Conservation (phyloP, 306 rosid species). For the Ormosia semicastrata region DNA sequence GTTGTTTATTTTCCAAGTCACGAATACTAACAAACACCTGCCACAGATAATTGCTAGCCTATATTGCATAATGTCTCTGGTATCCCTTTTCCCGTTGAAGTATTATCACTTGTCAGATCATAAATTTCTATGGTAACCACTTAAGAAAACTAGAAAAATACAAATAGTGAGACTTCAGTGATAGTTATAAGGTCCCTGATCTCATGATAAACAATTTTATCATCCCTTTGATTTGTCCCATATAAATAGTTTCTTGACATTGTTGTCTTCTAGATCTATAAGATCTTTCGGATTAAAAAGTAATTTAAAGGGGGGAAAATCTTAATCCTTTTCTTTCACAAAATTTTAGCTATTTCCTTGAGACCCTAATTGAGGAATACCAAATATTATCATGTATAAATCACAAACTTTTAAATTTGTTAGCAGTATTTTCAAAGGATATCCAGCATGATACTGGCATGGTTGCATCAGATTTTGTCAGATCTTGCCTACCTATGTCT, state of each 20-base stretch:
- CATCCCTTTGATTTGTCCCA: not conserved
- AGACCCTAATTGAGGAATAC: not conserved
- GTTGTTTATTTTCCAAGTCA: not conserved
- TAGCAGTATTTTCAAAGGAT: not conserved
- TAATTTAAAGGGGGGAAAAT: not conserved
- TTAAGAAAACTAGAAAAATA: constrained; percentile 1
- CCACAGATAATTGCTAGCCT: not conserved
- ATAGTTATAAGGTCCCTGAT: not conserved
- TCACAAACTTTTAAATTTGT: not conserved
- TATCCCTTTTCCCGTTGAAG: not conserved
- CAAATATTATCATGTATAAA: not conserved
- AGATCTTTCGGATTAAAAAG: not conserved
- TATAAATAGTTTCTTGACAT: not conserved
- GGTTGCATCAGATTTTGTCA: constrained; percentile 1
- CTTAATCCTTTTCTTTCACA: not conserved
- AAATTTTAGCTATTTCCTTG: not conserved
- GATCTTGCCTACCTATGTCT: not conserved
- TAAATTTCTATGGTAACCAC: not conserved
- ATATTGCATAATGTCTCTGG: not conserved
- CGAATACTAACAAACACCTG: not conserved
- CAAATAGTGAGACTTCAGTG: not conserved
- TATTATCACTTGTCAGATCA: not conserved
- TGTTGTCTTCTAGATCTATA: not conserved
- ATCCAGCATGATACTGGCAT: not conserved
- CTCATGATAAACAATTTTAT: not conserved